phyloP scores from a whole-genome alignment of 179 eudicot species.

The Vitellaria paradoxa region DNA sequence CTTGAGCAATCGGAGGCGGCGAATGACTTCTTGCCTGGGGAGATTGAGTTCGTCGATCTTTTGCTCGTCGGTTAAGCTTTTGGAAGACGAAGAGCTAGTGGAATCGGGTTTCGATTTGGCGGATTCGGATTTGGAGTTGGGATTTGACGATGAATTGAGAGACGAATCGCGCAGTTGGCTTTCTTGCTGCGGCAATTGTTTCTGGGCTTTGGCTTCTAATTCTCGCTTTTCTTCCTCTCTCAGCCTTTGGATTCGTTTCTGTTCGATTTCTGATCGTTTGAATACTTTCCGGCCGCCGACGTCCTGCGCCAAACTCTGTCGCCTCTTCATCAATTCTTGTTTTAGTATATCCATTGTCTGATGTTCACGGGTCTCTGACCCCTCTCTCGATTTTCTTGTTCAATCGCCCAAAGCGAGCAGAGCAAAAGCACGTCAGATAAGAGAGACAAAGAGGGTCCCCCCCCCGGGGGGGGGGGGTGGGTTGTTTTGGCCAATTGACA shows the following conservation, averaged over 20 bases:
- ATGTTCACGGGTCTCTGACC: not conserved
- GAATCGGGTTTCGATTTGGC: conserved; percentile 39
- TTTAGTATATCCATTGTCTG: conserved; percentile 63
- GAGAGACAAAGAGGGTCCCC: too few species aligned
- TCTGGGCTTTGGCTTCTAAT: conserved; percentile 59
- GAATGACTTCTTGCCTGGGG: conserved; percentile 71
- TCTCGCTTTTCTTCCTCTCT: conserved; percentile 81
- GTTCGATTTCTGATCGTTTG: conserved; percentile 90
- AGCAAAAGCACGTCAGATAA: too few species aligned
- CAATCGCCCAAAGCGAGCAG: too few species aligned
- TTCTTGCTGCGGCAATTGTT: conserved; percentile 26
- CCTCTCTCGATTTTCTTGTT: not conserved
- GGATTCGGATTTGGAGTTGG: conserved; percentile 13
- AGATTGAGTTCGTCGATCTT: conserved; percentile 71
- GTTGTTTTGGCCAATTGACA: too few species aligned
- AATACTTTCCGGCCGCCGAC: conserved; percentile 63
- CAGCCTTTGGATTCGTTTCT: conserved; percentile 71
- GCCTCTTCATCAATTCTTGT: conserved; percentile 65
- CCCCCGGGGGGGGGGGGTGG: too few species aligned
- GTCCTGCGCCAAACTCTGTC: conserved; percentile 52
- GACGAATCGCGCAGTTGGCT: conserved; percentile 17
- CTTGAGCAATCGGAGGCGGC: conserved; percentile 55
- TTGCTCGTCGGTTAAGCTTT: conserved; percentile 63
- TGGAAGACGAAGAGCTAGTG: conserved; percentile 32
- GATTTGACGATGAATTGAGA: conserved; percentile 32